Base-by-base conservation (phyloP, 2,329 filamentous ascomycete genomes). In the Cercospora citrullina region DNA sequence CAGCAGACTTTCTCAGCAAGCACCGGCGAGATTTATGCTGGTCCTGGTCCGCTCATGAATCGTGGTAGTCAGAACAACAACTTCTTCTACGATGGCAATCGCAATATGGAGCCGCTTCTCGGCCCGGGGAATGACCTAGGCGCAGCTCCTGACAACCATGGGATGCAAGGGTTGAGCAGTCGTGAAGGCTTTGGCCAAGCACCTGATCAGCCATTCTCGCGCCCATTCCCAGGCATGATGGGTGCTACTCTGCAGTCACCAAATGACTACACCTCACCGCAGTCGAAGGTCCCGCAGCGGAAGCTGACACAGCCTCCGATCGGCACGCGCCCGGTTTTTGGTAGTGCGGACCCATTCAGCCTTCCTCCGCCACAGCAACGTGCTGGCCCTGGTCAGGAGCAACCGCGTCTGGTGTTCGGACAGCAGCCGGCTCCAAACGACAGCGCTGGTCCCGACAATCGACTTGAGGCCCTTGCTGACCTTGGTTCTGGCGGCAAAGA, bases 61-160 rank as follows among this genome's bases (percentile, higher is more conserved):
- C 55, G 55, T 59, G 55, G 55, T 5, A n/a, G 55, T 8, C 55
- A 59, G 31, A 8, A 23, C n/a, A 59, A 36, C 30, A 59, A 65
- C 69, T 72, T 67, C 67, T 72, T 53, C 67, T 69, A 71, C 65
- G 71, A 71, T 18, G 66, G 71, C 31, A 23, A 58, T 18, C 62
- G 63, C 42, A 53, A 55, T 26, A 62, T 63, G 48, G 66, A 69
- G 30, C 64, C 70, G 48, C 48, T 55, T 28, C 48, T 55, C 36
- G 68, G 59, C 45, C 45, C 58, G 14, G 48, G 60, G 18, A 66
- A 66, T 23, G 60, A 30, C 2, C 55, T 60, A 16, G 48, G 48
- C 23, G 23, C 48, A 16, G 48, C 48, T 53, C 48, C 23, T 4
- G 48, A 26, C 21, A 26, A 7, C 3, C 48, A 23, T 14, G 21